Base-by-base conservation (phyloP, 306 rosid species). In the Dryas alaskensis region DNA sequence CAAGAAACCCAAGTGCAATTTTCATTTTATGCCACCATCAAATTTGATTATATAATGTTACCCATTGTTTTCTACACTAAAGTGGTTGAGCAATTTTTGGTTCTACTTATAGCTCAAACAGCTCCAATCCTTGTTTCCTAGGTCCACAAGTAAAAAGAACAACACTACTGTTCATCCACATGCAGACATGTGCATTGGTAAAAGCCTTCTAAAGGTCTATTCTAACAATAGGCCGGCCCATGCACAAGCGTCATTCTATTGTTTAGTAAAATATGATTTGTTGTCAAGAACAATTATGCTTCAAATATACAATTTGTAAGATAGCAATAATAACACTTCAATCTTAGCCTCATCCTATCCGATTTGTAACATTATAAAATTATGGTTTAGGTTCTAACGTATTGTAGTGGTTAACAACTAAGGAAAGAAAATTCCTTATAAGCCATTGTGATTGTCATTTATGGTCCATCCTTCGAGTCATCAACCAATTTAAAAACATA, bases 81-180 rank as follows among this genome's bases (percentile, higher is more conserved):
- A 62, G 67, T 62, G 27, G 46, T 62, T n/a, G 48, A 40, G 11
- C 48, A 62, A 40, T 62, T 62, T 31, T 62, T 62, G 67, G 48
- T 62, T 40, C 11, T 62, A 40, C 37, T 31, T 62, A 11, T 22
- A 62, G 6, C 67, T 40, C 67, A 7, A 40, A 62, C 49, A 4
- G 49, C 14, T 62, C 12, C 25, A 12, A 2, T 3, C 19, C 50
- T 53, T 40, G 62, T 40, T 69, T 52, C 4, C 7, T 12, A 42
- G 22, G 43, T 67, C 65, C 44, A 70, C n/a, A 13, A 55, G 43
- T 43, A 37, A 19, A 42, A 44, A 68, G 60, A 60, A 46, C 44
- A 55, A 57, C 11, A 37, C 6, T 22, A 47, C 45, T 19, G 7
- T 57, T 11, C 22, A 4, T 42, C 64, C 74, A 54, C 63, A 53